Conservation (phyloP, 192 early-diverging fungal genomes). For the Blastocladiella britannica region DNA sequence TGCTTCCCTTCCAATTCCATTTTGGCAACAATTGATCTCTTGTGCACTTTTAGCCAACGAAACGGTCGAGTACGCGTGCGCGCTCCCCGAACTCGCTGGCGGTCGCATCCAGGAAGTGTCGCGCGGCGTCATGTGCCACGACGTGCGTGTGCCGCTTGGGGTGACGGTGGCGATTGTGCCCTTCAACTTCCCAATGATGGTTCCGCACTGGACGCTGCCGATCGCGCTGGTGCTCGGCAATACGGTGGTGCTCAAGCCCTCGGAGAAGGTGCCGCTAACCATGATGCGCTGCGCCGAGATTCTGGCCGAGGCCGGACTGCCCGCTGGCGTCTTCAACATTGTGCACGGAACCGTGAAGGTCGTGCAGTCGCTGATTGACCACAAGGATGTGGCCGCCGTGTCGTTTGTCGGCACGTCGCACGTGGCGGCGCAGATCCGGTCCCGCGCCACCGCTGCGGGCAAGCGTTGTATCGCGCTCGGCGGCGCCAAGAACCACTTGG, state of each 20-base stretch:
- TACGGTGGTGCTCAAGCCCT: constrained; percentile 56
- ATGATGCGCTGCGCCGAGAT: constrained; percentile 44
- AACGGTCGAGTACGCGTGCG: constrained; percentile 54
- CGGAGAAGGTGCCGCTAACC: constrained; percentile 62
- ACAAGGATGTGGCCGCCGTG: constrained; percentile 39
- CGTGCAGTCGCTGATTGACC: constrained; percentile 34
- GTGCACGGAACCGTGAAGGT: constrained; percentile 43
- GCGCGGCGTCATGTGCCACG: constrained; percentile 41
- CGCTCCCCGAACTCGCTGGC: constrained; percentile 37
- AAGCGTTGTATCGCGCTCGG: constrained; percentile 58
- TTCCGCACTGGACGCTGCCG: constrained; percentile 63
- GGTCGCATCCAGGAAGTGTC: constrained; percentile 44
- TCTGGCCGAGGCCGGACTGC: constrained; percentile 34
- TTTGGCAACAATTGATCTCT: no score
- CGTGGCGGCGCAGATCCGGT: constrained; percentile 40
- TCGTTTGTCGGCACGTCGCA: constrained; percentile 63
- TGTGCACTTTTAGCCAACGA: no score
- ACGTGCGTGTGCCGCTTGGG: constrained; percentile 41
- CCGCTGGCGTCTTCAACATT: constrained; percentile 53
- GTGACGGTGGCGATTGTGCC: constrained; percentile 62
- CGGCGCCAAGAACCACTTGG: constrained; percentile 55
- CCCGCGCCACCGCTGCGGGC: constrained; percentile 21
- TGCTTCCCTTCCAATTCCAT: no score
- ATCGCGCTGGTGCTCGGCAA: constrained; percentile 47
- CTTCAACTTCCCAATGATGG: constrained; percentile 72